phyloP scores from a whole-genome alignment of 768 basidiomycete genomes.

The Pisolithus orientalis region DNA sequence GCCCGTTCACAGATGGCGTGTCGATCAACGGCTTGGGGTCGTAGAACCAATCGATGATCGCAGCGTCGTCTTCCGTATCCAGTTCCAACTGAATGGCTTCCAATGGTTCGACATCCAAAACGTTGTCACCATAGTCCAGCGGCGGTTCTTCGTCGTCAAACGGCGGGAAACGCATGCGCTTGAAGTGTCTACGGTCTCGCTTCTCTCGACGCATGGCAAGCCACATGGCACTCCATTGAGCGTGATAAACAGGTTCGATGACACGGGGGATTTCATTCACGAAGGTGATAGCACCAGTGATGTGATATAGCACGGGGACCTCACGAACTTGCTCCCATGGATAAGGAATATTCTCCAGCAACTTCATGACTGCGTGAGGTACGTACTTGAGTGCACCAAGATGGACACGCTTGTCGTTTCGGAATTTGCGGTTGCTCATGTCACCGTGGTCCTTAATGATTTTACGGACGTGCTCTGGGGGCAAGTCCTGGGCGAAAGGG shows the following conservation, averaged over 20 bases:
- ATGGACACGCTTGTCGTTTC: slow-evolving; percentile 99
- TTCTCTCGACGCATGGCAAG: slow-evolving; percentile 98
- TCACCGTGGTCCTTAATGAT: slow-evolving; percentile 99
- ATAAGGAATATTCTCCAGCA: slow-evolving; percentile 95
- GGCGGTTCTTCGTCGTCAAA: slow-evolving; percentile 99
- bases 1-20: slow-evolving; percentile 84
- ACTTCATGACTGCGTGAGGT: slow-evolving; percentile 98
- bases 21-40: slow-evolving; percentile 93
- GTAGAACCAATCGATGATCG: slow-evolving; percentile 98
- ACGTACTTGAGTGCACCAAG: slow-evolving; percentile 98
- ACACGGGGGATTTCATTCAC: slow-evolving; percentile 97
- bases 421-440: slow-evolving; percentile 99
- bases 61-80: slow-evolving; percentile 84
- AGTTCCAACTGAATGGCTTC: slow-evolving; percentile 97
- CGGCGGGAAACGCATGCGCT: slow-evolving; percentile 98
- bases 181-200: slow-evolving; percentile 97
- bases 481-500: slow-evolving; percentile 60
- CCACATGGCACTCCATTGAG: slow-evolving; percentile 99
- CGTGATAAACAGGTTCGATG: slow-evolving; percentile 96
- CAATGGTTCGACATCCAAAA: slow-evolving; percentile 94
- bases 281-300: slow-evolving; percentile 98
- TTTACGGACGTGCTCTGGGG: slow-evolving; percentile 97
- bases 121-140: slow-evolving; percentile 98
- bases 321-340: slow-evolving; percentile 99
- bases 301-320: slow-evolving; percentile 97